Base-by-base conservation (phyloP, 371 early-diverging fungal genomes). In the Blakeslea trispora region DNA sequence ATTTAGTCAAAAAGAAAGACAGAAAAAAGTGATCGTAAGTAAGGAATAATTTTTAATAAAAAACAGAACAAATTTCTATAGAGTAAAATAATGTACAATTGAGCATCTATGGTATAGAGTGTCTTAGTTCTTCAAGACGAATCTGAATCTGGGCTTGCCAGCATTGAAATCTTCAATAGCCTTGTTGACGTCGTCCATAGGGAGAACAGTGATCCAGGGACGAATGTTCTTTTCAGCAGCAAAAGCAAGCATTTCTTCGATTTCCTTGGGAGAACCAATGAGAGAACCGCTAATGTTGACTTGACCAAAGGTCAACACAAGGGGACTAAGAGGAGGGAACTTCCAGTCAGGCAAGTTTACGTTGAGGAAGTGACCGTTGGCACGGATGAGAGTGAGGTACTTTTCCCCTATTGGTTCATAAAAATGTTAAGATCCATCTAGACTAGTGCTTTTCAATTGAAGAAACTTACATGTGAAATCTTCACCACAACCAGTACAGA, bases 211-310 rank as follows among this genome's bases (percentile, higher is more conserved):
- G 54, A 89, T 82, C 71, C 77, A 77, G 17, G 88, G 87, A 22
- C 69, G 58, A 41, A 90, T 76, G 42, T 75, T 63, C 42, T 86
- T 73, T 66, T 84, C 63, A 60, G 77, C 77, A 4, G 89, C 86
- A 64, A 90, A 84, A 14, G 79, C 70, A 15, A 92, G 72, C 75
- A 85, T 86, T 52, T 82, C 81, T 45, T 68, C 59, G 31, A 86
- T 67, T 3, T 65, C 64, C 1, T 58, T 21, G 21, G 58, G 66
- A 24, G 79, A 72, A 53, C 89, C 91, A 59, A 89, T 86, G 41
- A 81, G 39, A 28, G 88, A 87, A 0, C 89, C 90, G 2, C 63
- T 66, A 19, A 92, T 62, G 0, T 69, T 51, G 9, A 81, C 63
- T 52, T 81, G 69, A 35, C 69, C 69, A 1, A 9, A 9, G 1